Conservation (phyloP, 2,329 filamentous ascomycete species). For the Cytospora piceae region DNA sequence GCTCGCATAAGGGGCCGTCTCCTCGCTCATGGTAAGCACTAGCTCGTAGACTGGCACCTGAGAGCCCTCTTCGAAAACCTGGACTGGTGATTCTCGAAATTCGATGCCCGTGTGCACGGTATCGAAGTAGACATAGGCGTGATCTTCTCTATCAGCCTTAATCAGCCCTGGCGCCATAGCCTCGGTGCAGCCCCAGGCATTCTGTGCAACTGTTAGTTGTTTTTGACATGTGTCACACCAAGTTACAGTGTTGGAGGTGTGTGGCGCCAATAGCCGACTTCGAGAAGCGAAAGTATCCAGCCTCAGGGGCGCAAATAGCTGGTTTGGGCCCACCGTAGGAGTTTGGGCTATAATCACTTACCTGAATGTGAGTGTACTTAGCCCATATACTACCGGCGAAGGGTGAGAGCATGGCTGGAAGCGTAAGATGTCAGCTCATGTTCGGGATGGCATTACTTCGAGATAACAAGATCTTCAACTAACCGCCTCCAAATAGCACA, state of each 20-base stretch:
- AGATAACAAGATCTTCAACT: background rate
- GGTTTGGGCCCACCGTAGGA: background rate
- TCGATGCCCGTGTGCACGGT: constrained; percentile 29
- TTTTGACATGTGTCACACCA: background rate
- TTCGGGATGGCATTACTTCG: background rate
- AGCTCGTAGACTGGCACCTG: constrained; percentile 31
- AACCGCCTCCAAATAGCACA: constrained; percentile 23
- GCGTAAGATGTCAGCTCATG: constrained; percentile 1
- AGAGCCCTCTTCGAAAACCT: constrained; percentile 21
- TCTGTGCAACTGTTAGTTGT: constrained; percentile 12
- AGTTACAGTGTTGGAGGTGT: no score
- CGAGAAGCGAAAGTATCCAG: background rate
- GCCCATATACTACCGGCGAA: constrained; percentile 22
- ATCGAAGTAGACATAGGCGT: constrained; percentile 32
- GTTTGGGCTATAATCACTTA: background rate
- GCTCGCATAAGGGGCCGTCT: constrained; percentile 27
- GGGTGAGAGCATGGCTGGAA: constrained; percentile 22
- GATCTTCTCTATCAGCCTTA: constrained; percentile 27
- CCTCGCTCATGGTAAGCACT: constrained; percentile 28
- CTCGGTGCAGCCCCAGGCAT: constrained; percentile 32
- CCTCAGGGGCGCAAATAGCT: background rate
- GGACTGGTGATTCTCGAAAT: constrained; percentile 28
- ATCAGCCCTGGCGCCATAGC: constrained; percentile 24
- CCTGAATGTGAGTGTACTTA: constrained; percentile 21
- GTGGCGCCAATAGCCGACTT: background rate